A percentile compares a stretch with the other conserved stretches of the same genome.
These are phyloP conservation scores for Aspergillus baeticus DNA, from an alignment of 495 filamentous ascomycete species.

Conservation along the genomic window DNA sequence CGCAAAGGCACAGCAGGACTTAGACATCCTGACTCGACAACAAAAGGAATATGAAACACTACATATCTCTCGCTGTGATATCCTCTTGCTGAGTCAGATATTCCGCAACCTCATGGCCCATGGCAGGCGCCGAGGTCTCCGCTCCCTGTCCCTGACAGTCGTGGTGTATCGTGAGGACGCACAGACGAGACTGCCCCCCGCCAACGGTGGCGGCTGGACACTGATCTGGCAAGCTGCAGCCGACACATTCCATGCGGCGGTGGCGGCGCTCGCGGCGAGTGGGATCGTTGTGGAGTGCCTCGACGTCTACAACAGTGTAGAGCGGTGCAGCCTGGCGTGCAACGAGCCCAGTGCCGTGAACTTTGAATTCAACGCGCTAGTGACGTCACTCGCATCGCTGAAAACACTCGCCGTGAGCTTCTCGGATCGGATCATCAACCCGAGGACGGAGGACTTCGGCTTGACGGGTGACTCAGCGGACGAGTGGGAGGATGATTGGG, in stretches of 20 bases:
- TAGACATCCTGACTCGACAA: background rate
- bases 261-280: background rate
- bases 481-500: background rate
- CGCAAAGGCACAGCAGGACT: background rate
- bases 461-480: background rate
- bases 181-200: background rate
- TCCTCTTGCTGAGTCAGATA: background rate
- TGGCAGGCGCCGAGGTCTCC: background rate
- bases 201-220: background rate
- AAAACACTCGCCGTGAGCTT: background rate
- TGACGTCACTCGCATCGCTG: background rate
- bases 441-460: background rate
- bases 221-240: constrained; percentile 1
- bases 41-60: background rate
- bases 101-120: background rate
- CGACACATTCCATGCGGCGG: background rate
- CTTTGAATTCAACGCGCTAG: background rate
- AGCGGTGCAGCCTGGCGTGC: constrained; percentile 2
- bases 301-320: background rate
- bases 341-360: background rate
- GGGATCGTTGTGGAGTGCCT: background rate
- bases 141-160: background rate
- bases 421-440: background rate
- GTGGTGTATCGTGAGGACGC: constrained; percentile 5
- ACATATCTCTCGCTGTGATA: background rate